Conservation (phyloP, 306 rosid species). For the Cucumis cinereus region DNA sequence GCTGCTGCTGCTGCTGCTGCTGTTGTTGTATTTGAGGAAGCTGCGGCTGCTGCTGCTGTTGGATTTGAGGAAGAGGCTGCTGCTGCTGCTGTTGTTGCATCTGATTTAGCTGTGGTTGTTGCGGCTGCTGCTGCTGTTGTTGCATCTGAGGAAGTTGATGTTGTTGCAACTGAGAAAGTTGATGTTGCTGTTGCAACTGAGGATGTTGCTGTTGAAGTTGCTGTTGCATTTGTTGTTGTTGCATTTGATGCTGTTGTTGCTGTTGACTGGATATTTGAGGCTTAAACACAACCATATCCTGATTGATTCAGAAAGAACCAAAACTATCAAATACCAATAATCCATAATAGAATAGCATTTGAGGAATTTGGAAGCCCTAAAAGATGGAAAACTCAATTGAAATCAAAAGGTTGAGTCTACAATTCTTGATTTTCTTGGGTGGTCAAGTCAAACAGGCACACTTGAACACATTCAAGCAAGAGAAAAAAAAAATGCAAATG, state of each 20-base stretch:
- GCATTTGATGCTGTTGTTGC: constrained; percentile 31
- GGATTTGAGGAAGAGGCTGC: constrained; percentile 6
- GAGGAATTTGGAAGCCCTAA: background rate
- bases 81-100: constrained; percentile 21
- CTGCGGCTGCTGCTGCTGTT: constrained; percentile 11
- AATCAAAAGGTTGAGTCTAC: background rate
- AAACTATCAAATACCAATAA: constrained; percentile 8
- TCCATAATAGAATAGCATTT: background rate
- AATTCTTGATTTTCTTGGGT: background rate
- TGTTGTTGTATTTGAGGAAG: constrained; percentile 9
- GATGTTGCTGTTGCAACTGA: constrained; percentile 16
- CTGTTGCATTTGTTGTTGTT: constrained; percentile 26
- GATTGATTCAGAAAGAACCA: constrained; percentile 24
- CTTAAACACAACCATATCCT: constrained; percentile 96
- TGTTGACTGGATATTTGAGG: constrained; percentile 80
- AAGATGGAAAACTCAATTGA: background rate
- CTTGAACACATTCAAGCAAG: background rate
- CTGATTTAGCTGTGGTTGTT: too few relatives aligned
- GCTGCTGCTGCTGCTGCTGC: constrained; percentile 8
- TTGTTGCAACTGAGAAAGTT: constrained; percentile 4
- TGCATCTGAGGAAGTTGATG: constrained; percentile 22
- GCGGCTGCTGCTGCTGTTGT: too few relatives aligned
- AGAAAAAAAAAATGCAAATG: too few relatives aligned
- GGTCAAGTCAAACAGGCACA: background rate
- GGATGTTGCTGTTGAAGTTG: constrained; percentile 33